Conservation (phyloP, 345 rosid species). For the Rhodamnia rubescens region DNA sequence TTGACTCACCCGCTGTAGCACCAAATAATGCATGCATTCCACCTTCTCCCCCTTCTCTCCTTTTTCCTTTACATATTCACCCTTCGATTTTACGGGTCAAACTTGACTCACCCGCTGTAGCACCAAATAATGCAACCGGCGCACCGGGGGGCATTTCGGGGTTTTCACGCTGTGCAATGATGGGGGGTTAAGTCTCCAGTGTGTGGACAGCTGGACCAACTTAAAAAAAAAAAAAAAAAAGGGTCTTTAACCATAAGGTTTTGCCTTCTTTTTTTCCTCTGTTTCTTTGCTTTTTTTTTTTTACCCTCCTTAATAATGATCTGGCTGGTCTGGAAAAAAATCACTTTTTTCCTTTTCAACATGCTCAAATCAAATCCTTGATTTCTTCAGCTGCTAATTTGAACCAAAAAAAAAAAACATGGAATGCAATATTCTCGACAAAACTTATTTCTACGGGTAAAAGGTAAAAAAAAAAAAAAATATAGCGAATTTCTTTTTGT, state of each 20-base stretch:
- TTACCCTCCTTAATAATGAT: background rate
- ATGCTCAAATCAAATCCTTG: background rate
- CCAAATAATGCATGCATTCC: background rate
- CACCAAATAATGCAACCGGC: too few species aligned
- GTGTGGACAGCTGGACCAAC: conserved; percentile 9
- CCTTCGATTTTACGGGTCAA: background rate
- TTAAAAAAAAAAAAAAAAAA: background rate
- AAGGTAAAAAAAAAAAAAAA: too few species aligned
- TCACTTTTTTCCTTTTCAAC: background rate
- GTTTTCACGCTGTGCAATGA: background rate
- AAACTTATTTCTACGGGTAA: too few species aligned
- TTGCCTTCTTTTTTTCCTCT: background rate
- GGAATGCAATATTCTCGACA: too few species aligned
- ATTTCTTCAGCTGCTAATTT: background rate
- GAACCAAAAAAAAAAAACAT: background rate
- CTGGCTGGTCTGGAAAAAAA: background rate
- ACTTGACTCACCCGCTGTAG: too few species aligned
- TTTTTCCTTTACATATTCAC: background rate
- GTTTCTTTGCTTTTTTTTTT: fast-evolving
- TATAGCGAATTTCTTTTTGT: too few species aligned
- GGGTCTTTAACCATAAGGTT: background rate
- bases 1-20: background rate
- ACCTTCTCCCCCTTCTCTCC: background rate
- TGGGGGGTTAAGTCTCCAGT: background rate
- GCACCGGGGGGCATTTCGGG: background rate